These are phyloP conservation scores for Ogataea nitratoaversa DNA, from an alignment of 805 yeast species.

Conservation along the genomic window DNA sequence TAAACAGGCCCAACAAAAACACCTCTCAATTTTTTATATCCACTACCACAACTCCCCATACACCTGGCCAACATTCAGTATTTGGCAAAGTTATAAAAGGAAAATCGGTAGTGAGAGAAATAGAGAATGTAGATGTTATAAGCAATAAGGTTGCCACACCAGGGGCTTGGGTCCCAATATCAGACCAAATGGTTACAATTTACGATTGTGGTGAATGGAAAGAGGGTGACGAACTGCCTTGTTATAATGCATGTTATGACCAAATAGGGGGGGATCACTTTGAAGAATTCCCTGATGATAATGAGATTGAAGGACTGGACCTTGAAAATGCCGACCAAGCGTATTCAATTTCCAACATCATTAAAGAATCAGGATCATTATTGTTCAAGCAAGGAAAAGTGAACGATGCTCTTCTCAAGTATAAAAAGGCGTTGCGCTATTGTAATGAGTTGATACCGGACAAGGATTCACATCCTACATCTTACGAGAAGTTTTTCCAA, in stretches of 20 bases:
- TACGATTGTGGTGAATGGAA: slow-evolving; percentile 62
- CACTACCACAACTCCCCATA: slow-evolving; percentile 66
- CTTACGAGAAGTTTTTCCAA: slow-evolving; percentile 44
- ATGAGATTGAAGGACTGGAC: slow-evolving; percentile 55
- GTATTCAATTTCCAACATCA: slow-evolving; percentile 44
- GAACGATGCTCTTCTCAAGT: slow-evolving; percentile 56
- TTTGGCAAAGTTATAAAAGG: slow-evolving; percentile 71
- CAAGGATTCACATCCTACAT: slow-evolving; percentile 52
- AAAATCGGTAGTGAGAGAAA: slow-evolving; percentile 62
- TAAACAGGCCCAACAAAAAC: slow-evolving; percentile 45
- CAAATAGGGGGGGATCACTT: slow-evolving; percentile 63
- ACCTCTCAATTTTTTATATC: slow-evolving; percentile 70
- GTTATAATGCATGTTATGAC: slow-evolving; percentile 58
- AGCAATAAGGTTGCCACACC: slow-evolving; percentile 27
- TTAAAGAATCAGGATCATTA: slow-evolving; percentile 64
- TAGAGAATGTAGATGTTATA: slow-evolving; percentile 49
- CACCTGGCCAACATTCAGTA: slow-evolving; percentile 70
- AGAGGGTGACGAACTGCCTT: slow-evolving; percentile 48
- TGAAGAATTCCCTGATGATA: slow-evolving; percentile 80
- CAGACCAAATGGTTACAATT: slow-evolving; percentile 42
- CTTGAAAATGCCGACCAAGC: slow-evolving; percentile 42
- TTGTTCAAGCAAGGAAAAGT: slow-evolving; percentile 51
- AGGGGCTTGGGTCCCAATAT: slow-evolving; percentile 32
- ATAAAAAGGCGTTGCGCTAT: slow-evolving; percentile 61
- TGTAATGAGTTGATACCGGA: slow-evolving; percentile 73